Evolutionary conservation across 129 eudicot genomes (phyloP).

Genomic region (Apium graveolens): DNA sequence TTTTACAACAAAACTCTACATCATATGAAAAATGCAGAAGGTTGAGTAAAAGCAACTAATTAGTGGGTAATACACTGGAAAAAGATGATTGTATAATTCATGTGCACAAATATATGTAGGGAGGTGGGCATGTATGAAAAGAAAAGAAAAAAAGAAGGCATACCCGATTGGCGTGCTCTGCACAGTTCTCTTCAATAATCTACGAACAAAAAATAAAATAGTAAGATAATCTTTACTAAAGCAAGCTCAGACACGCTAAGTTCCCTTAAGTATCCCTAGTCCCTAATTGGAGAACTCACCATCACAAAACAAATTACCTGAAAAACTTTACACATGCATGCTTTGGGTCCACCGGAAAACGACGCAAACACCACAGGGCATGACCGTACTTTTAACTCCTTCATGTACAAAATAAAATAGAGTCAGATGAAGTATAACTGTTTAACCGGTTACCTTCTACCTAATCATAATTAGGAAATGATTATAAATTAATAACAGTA

Average conservation of each 20-base stretch:
- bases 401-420: constrained; percentile 17
- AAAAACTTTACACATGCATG: constrained; percentile 92
- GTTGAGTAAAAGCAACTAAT: not conserved
- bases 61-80: not conserved
- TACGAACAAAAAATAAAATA: constrained; percentile 25
- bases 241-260: not conserved
- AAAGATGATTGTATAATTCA: not conserved
- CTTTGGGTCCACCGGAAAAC: constrained; percentile 89
- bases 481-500: not conserved
- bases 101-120: not conserved
- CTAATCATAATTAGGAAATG: not conserved
- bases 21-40: not conserved
- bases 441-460: not conserved
- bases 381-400: constrained; percentile 74
- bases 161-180: constrained; percentile 52
- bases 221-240: not conserved
- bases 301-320: constrained; percentile 41
- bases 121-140: not conserved
- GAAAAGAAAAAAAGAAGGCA: not conserved
- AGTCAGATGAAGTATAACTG: constrained; percentile 11
- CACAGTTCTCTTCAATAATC: constrained; percentile 67
- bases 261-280: not conserved
- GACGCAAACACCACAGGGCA: constrained; percentile 89
- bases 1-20: not conserved
- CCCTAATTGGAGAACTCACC: not conserved